A percentile compares a stretch with the other conserved stretches of the same genome.
Evolutionary conservation across 176 grass and related monocot species (phyloP).

Genomic region (Cymbopogon citratus): DNA sequence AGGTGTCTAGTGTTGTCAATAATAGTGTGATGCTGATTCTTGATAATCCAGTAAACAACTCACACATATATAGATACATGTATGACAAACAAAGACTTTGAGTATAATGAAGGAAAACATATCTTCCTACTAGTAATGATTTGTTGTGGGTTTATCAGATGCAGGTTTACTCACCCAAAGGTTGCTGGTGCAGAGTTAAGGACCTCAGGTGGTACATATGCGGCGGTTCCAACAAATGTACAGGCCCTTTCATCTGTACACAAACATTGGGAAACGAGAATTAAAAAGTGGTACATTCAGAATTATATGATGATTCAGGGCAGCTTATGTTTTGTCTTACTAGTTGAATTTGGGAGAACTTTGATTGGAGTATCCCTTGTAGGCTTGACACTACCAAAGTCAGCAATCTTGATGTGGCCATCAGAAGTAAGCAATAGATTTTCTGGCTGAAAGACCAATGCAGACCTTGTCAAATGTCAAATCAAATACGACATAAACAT

Average conservation of each 20-base stretch:
- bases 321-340: slow-evolving; percentile 38
- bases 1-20: not conserved
- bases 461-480: not conserved
- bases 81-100: slow-evolving; percentile 1
- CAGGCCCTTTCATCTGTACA: slow-evolving; percentile 83
- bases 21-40: not conserved
- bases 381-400: slow-evolving; percentile 98
- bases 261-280: not conserved
- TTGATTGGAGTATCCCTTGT: slow-evolving; percentile 66
- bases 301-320: not conserved
- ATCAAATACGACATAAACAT: not conserved
- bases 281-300: not conserved
- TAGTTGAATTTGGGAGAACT: slow-evolving; percentile 90
- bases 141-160: not conserved
- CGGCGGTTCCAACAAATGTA: slow-evolving; percentile 95
- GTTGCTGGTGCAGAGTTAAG: slow-evolving; percentile 92
- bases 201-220: slow-evolving; percentile 95
- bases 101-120: not conserved
- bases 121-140: not conserved
- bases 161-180: slow-evolving; percentile 61
- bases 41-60: slow-evolving; percentile 1
- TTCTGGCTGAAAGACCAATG: slow-evolving; percentile 71
- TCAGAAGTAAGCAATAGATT: slow-evolving; percentile 86
- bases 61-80: not conserved
- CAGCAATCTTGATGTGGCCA: slow-evolving; percentile 94